Evolutionary conservation across 2,329 filamentous ascomycete species (phyloP).

Genomic region (Salinomyces thailandicus): DNA sequence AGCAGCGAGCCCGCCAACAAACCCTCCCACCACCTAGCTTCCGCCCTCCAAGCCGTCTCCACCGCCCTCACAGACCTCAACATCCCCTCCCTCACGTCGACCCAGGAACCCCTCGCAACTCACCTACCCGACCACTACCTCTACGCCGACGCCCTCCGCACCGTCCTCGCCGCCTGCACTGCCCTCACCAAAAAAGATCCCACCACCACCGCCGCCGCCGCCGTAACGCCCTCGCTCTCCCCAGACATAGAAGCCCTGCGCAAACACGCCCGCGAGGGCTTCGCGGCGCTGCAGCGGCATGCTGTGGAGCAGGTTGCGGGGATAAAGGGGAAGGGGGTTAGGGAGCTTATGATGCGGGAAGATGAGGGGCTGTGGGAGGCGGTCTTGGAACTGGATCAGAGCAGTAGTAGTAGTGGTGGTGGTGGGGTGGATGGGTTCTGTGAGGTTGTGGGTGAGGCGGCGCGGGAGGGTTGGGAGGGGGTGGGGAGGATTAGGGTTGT

Average conservation of each 20-base stretch:
- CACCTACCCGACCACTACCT: conserved; percentile 15
- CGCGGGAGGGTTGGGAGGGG: conserved; percentile 23
- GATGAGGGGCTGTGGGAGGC: conserved; percentile 7
- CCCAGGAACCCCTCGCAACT: conserved; percentile 8
- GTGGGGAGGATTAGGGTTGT: conserved; percentile 12
- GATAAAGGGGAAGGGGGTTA: conserved; percentile 8
- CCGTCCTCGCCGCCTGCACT: conserved; percentile 12
- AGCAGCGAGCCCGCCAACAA: neutral
- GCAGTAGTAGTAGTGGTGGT: no score
- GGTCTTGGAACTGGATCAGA: conserved; percentile 9
- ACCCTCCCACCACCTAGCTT: neutral
- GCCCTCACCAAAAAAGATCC: conserved; percentile 4
- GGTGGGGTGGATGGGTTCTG: conserved; percentile 12
- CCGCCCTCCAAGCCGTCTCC: neutral
- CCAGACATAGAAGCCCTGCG: conserved; percentile 10
- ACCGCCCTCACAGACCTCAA: conserved; percentile 8
- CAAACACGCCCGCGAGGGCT: conserved; percentile 10
- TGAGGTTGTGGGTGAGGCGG: conserved; percentile 13
- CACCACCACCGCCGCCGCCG: no score
- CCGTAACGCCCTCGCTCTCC: no score
- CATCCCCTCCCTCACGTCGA: conserved; percentile 7
- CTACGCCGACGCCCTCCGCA: conserved; percentile 18
- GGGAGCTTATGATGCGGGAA: conserved; percentile 6
- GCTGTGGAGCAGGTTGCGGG: conserved; percentile 13
- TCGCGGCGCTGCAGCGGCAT: conserved; percentile 15